Percentiles rank a stretch among this genome's conserved stretches.
These are phyloP conservation scores for Verticillium nonalfalfae DNA, from an alignment of 2,329 filamentous ascomycete species.

Conservation along the genomic window DNA sequence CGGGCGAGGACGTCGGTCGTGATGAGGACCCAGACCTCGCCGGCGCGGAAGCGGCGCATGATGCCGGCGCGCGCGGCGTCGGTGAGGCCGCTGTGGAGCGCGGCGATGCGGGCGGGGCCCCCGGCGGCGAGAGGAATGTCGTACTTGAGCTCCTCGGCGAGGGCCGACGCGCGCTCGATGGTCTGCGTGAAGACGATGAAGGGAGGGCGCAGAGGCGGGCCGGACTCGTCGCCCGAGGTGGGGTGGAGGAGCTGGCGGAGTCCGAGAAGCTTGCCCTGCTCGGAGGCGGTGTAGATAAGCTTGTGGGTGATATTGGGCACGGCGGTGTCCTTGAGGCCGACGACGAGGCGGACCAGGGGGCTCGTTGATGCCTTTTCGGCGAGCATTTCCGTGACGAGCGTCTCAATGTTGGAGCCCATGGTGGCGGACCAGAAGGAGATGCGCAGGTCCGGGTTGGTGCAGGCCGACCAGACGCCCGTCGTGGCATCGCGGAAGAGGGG, in stretches of 20 bases:
- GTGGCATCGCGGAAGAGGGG: conserved; percentile 87
- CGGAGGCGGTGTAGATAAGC: conserved; percentile 84
- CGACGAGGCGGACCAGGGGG: conserved; percentile 74
- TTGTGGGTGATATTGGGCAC: conserved; percentile 88
- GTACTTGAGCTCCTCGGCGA: conserved; percentile 86
- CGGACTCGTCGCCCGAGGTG: conserved; percentile 46
- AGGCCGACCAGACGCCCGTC: conserved; percentile 74
- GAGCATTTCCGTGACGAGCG: conserved; percentile 65
- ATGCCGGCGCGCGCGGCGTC: conserved; percentile 69
- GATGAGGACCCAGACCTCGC: conserved; percentile 93
- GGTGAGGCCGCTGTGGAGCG: conserved; percentile 81
- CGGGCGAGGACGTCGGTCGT: conserved; percentile 91
- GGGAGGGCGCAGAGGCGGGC: conserved; percentile 67
- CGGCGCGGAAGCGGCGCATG: conserved; percentile 84
- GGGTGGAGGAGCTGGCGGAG: conserved; percentile 86
- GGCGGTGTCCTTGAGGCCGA: conserved; percentile 94
- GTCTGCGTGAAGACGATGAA: conserved; percentile 97
- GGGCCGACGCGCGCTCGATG: conserved; percentile 79
- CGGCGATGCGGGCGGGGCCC: conserved; percentile 76
- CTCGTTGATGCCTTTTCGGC: conserved; percentile 31
- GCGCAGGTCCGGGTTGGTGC: conserved; percentile 62
- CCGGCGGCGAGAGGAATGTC: conserved; percentile 88
- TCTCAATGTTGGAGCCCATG: conserved; percentile 89
- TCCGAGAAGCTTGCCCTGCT: conserved; percentile 88
- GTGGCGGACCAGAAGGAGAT: conserved; percentile 93